A percentile compares a stretch with the other conserved stretches of the same genome.
These are phyloP conservation scores for Pelargonium citronellum DNA, from an alignment of 441 rosid species.

Conservation along the genomic window DNA sequence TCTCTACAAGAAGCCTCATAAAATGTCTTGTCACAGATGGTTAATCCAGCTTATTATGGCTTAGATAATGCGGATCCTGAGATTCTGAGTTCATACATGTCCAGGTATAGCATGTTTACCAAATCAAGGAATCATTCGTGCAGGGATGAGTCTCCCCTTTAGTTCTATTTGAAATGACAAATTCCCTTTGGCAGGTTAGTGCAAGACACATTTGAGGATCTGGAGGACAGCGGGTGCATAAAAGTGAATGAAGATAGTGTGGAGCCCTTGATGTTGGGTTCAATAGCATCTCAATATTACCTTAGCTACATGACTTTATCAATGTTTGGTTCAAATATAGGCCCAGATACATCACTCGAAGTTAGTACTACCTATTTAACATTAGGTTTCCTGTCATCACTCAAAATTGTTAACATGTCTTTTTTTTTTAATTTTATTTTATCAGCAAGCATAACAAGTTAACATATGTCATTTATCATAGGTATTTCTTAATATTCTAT, in stretches of 20 bases:
- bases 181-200: constrained; percentile 57
- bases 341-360: constrained; percentile 88
- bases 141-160: constrained; percentile 16
- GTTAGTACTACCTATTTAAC: constrained; percentile 37
- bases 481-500: constrained; percentile 79
- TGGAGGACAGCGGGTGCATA: constrained; percentile 97
- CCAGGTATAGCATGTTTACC: constrained; percentile 52
- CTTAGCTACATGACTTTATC: constrained; percentile 91
- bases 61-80: constrained; percentile 71
- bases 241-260: constrained; percentile 69
- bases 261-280: constrained; percentile 85
- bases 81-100: constrained; percentile 64
- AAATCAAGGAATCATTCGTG: constrained; percentile 4
- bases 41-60: constrained; percentile 97
- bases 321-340: constrained; percentile 97
- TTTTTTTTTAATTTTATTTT: too few relatives aligned
- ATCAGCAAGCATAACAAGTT: too few relatives aligned
- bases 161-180: constrained; percentile 8
- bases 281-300: constrained; percentile 93
- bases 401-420: neutral
- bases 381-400: constrained; percentile 2
- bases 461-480: constrained; percentile 24
- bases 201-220: constrained; percentile 91
- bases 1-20: constrained; percentile 6
- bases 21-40: constrained; percentile 48